A percentile compares a stretch with the other conserved stretches of the same genome.
Conservation (phyloP, 495 filamentous ascomycete genomes). For the Cladorrhinum samala region DNA sequence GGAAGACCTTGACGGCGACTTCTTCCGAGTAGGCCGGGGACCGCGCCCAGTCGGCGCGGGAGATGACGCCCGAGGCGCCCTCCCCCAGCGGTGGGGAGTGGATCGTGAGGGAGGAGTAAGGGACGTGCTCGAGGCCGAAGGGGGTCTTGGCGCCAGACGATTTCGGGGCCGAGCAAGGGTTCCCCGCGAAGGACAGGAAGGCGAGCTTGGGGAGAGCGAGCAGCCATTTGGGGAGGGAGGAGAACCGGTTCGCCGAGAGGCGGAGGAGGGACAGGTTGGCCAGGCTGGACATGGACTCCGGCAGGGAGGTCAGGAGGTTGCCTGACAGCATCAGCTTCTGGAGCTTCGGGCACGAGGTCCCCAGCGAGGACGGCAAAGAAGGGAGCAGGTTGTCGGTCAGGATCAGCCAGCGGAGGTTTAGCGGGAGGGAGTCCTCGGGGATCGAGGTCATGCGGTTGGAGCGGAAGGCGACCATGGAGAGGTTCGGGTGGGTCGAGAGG, state of each 20-base stretch:
- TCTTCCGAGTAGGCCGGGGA: conserved; percentile 24
- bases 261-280: conserved; percentile 36
- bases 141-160: conserved; percentile 14
- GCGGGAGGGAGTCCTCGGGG: conserved; percentile 37
- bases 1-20: conserved; percentile 44
- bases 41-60: conserved; percentile 29
- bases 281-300: conserved; percentile 34
- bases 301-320: conserved; percentile 31
- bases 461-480: conserved; percentile 44
- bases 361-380: conserved; percentile 33
- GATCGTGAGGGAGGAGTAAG: conserved; percentile 33
- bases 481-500: conserved; percentile 33
- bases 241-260: conserved; percentile 36
- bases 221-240: conserved; percentile 33
- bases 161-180: conserved; percentile 30
- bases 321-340: conserved; percentile 42
- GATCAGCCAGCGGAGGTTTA: conserved; percentile 38
- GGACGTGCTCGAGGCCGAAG: conserved; percentile 27
- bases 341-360: conserved; percentile 31
- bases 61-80: conserved; percentile 36
- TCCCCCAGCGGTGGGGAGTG: conserved; percentile 26
- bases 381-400: conserved; percentile 37
- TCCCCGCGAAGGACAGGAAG: conserved; percentile 42
- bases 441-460: conserved; percentile 37
- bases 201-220: conserved; percentile 38